Evolutionary conservation across 2,329 filamentous ascomycete genomes (phyloP).

Genomic region (Curvularia sp.): DNA sequence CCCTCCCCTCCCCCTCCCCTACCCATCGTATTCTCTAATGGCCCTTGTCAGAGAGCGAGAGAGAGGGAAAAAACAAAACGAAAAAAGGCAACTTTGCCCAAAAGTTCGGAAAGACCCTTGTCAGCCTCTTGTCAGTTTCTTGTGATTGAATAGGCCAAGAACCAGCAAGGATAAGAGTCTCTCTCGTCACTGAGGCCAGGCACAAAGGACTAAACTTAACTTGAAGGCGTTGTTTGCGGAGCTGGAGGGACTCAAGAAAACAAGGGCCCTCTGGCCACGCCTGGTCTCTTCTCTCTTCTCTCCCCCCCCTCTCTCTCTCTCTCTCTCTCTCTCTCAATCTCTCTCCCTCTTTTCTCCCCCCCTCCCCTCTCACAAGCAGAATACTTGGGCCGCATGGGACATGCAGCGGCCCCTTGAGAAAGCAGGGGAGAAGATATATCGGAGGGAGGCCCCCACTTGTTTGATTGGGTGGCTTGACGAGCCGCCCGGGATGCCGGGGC

Average conservation of each 20-base stretch:
- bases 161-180: neutral
- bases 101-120: neutral
- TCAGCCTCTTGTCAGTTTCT: neutral
- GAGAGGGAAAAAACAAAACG: too few species aligned
- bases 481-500: neutral
- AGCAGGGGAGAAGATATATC: conserved; percentile 2
- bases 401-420: conserved; percentile 1
- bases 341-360: neutral
- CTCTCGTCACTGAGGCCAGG: neutral
- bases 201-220: neutral
- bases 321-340: too few species aligned
- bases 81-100: neutral
- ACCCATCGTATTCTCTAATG: neutral
- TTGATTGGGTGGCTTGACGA: conserved; percentile 17
- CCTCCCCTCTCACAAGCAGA: neutral
- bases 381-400: conserved; percentile 9
- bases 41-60: neutral
- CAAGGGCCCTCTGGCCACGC: neutral
- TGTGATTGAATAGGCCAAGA: neutral
- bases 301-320: too few species aligned
- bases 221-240: neutral
- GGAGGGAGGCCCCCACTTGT: conserved; percentile 10
- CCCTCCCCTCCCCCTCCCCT: neutral
- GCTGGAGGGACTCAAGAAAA: neutral
- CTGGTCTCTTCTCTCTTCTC: neutral